Base-by-base conservation (phyloP, 441 rosid genomes). In the Erodium texanum region DNA sequence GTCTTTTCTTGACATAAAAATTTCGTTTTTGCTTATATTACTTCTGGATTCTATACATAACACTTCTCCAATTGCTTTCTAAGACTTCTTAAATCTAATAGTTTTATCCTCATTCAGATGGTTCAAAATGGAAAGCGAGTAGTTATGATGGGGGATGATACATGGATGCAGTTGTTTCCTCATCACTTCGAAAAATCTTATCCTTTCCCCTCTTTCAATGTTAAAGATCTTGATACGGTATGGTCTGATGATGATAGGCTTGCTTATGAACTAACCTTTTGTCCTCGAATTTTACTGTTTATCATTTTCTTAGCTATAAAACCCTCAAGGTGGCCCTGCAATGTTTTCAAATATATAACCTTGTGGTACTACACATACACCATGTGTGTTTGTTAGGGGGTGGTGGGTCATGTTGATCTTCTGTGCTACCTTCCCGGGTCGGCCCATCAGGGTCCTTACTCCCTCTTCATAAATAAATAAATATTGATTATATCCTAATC, bases 121-220 rank as follows among this genome's bases (percentile, higher is more conserved):
- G 85, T 77, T 77, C 67, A 50, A 64, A 94, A 86, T 79, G 98
- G 97, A 72, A 94, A 94, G 81, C 76, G 90, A 54, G 86, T 90
- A 59, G 81, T 92, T 74, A 85, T 92, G 95, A 92, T 94, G 98
- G 99, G 99, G 27, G 98, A 94, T 68, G 97, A 92, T 77, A 92
- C 98, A 32, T 92, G 97, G 99, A 79, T 83, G 38, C 96, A 89
- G 73, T 68, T 94, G 77, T 94, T 92, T 83, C 99, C 99, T 66
- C 65, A 85, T 71, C 99, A 94, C 73, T 92, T 94, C 70, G 86
- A 77, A 48, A 84, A 77, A 78, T 83, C 98, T 19, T 90, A 83
- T 82, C 98, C 99, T 29, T 92, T 82, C 80, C 98, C 98, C 11
- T 94, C 97, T 50, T 94, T 94, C 64, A 94, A 94, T 79, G 98